These are phyloP conservation scores for Podaxis sp. DNA, from an alignment of 768 basidiomycete genomes.

Conservation along the genomic window DNA sequence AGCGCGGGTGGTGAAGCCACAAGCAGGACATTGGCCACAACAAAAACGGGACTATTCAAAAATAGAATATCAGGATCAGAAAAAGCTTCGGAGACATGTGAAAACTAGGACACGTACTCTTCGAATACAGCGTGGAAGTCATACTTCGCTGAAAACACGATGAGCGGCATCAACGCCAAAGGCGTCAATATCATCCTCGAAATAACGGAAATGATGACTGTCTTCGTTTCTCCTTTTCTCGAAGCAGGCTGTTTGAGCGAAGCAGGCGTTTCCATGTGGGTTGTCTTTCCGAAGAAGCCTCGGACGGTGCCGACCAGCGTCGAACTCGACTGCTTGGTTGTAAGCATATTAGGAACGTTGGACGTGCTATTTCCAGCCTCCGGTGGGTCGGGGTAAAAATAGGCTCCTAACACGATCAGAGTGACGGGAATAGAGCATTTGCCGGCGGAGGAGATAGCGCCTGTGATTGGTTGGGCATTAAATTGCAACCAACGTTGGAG, in stretches of 20 bases:
- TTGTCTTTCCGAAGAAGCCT: constrained; percentile 1
- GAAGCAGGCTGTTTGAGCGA: constrained; percentile 14
- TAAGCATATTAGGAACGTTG: background rate
- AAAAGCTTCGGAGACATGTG: background rate
- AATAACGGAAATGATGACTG: constrained; percentile 80
- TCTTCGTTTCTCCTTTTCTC: constrained; percentile 71
- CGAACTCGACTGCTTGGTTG: background rate
- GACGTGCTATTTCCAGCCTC: constrained; percentile 3
- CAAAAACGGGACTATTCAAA: constrained; percentile 71
- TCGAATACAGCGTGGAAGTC: constrained; percentile 65
- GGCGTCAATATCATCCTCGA: constrained; percentile 90
- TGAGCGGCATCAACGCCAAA: constrained; percentile 70
- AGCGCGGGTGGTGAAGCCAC: constrained; percentile 79
- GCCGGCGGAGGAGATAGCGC: constrained; percentile 66
- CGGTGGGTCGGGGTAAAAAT: constrained; percentile 63
- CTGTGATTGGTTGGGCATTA: constrained; percentile 64
- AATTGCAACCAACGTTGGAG: constrained; percentile 70
- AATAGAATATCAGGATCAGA: constrained; percentile 9
- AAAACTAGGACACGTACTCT: constrained; percentile 55
- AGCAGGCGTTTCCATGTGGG: background rate
- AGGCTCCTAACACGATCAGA: constrained; percentile 88
- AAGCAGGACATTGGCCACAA: constrained; percentile 81
- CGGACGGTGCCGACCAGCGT: background rate
- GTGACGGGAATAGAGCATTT: constrained; percentile 87
- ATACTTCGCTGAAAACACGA: constrained; percentile 60